Base-by-base conservation (phyloP, 1,284 basidiomycete species). In the Ceratobasidium sp. region DNA sequence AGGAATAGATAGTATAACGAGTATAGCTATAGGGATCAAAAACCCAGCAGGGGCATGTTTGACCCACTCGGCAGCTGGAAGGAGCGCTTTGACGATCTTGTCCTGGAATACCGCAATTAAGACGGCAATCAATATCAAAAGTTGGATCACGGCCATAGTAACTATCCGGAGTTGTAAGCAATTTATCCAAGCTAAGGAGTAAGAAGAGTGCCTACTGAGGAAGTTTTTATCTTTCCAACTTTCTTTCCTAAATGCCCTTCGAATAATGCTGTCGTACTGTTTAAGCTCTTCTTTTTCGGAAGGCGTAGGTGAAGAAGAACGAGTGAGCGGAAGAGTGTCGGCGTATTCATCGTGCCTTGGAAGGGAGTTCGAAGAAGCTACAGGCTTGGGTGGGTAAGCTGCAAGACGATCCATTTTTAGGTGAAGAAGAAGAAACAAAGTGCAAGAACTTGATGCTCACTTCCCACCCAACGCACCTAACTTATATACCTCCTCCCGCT, bases 21-120 rank as follows among this genome's bases (percentile, higher is more conserved):
- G 66, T 8, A 69, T 6, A 6, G 66, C 66, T 11, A 72, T 72
- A 0, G 69, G 69, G 45, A 72, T 72, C 57, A 72, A 47, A 29
- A 41, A 72, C n/a, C 69, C 69, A 51, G 69, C 69, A 9, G 69
- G 69, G 4, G 69, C 47, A 14, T 72, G 60, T 31, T 50, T 60
- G 4, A 72, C 57, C 69, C 69, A 72, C 24, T 53, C 22, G 2
- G 69, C 69, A 6, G 69, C 69, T 33, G 69, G 69, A 27, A 53
- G 17, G 17, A 72, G 69, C 2, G 56, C 57, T 17, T 29, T 24
- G 45, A 72, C 56, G 19, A 72, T 72, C 22, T 60, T 45, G 11
- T 72, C 29, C 24, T 72, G 56, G 22, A 72, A 72, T 2, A 72
- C 57, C 17, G 14, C 15, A 11, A 72, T 33, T 33, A 62, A 7